Conservation (phyloP, 257 asterid species). For the Vinca minor region DNA sequence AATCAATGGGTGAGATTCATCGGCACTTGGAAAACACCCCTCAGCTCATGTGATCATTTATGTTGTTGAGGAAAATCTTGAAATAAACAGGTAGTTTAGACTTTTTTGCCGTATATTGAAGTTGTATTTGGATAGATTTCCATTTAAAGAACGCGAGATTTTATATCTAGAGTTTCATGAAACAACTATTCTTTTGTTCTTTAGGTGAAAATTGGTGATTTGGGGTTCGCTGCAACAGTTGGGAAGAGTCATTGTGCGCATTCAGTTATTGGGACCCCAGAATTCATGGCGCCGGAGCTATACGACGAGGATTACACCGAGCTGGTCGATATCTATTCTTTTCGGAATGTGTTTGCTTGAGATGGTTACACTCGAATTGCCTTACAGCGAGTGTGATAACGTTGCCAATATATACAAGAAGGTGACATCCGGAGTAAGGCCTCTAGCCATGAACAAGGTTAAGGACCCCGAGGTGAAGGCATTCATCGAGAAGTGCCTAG, state of each 20-base stretch:
- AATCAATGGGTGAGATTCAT: too few relatives aligned
- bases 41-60: background rate
- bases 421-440: conserved; percentile 61
- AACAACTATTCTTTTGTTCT: background rate
- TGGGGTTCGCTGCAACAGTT: conserved; percentile 62
- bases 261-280: conserved; percentile 73
- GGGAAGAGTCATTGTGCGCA: conserved; percentile 57
- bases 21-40: too few relatives aligned
- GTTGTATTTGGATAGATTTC: too few relatives aligned
- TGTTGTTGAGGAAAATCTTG: background rate
- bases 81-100: background rate
- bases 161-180: too few relatives aligned
- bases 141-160: too few relatives aligned
- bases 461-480: conserved; percentile 50
- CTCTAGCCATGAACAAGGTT: conserved; percentile 61
- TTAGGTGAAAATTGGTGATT: conserved; percentile 81
- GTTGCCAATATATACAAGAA: conserved; percentile 65
- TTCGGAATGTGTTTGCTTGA: conserved; percentile 83
- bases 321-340: conserved; percentile 56
- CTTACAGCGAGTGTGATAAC: conserved; percentile 59
- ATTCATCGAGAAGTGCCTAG: conserved; percentile 70
- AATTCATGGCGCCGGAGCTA: conserved; percentile 81
- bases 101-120: too few relatives aligned
- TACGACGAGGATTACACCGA: conserved; percentile 70
- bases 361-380: conserved; percentile 64